phyloP scores from a whole-genome alignment of 352 stramenopile genomes.

The Blastocystis sp. region DNA sequence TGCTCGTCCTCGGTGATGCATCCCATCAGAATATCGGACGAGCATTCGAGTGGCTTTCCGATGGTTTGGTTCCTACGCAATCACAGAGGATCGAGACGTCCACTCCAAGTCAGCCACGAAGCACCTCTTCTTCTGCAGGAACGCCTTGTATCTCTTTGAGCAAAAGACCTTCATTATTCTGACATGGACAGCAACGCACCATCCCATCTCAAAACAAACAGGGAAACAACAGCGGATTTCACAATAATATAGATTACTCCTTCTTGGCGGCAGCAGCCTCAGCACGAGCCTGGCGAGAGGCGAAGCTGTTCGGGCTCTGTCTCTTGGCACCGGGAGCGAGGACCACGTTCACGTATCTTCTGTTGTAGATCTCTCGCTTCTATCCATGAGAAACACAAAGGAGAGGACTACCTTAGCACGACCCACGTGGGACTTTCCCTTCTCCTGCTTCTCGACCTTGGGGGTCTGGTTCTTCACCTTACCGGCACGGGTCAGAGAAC shows the following conservation, averaged over 20 bases:
- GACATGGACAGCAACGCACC: too few species aligned
- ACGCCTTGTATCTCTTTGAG: constrained; percentile 33
- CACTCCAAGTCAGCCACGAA: constrained; percentile 37
- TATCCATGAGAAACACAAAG: constrained; percentile 76
- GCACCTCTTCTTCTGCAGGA: constrained; percentile 28
- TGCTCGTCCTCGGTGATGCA: background rate
- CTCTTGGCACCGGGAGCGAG: constrained; percentile 93
- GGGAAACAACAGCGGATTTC: background rate
- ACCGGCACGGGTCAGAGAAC: constrained; percentile 98
- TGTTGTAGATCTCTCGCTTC: constrained; percentile 99
- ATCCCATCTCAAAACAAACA: background rate
- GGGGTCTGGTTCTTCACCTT: constrained; percentile 99
- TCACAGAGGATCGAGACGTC: background rate
- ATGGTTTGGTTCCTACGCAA: constrained; percentile 11
- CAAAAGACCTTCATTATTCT: constrained; percentile 48
- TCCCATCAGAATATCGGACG: constrained; percentile 47
- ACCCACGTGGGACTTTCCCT: constrained; percentile 91
- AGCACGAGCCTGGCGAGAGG: constrained; percentile 78
- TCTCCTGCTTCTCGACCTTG: constrained; percentile 98
- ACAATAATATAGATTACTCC: constrained; percentile 80
- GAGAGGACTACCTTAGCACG: constrained; percentile 82
- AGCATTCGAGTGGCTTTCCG: constrained; percentile 2
- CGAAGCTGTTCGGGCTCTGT: constrained; percentile 97
- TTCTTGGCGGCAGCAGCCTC: constrained; percentile 81
- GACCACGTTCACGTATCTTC: constrained; percentile 98